Evolutionary conservation across 1,284 basidiomycete species (phyloP).

Genomic region (Microbotryum scabiosae): DNA sequence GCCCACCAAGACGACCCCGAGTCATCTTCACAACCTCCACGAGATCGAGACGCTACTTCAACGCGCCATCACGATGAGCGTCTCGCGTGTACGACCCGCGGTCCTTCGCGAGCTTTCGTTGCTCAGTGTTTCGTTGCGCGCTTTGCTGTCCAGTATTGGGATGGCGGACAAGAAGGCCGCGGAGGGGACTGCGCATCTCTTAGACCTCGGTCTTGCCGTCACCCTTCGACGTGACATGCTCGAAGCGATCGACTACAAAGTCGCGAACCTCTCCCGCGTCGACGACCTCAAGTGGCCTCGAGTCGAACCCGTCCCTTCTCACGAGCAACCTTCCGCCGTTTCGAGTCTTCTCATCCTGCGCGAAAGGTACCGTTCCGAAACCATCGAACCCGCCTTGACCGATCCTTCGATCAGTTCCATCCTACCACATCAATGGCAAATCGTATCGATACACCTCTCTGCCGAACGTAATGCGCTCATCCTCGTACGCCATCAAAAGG

Average conservation of each 20-base stretch:
- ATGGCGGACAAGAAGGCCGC: conserved; percentile 47
- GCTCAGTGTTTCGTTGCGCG: conserved; percentile 52
- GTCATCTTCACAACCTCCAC: conserved; percentile 18
- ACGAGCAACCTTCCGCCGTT: conserved; percentile 41
- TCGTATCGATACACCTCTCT: conserved; percentile 73
- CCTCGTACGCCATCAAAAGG: conserved; percentile 64
- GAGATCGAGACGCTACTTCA: conserved; percentile 24
- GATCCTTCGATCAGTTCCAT: conserved; percentile 33
- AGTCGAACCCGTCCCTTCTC: conserved; percentile 6
- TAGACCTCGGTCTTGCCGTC: conserved; percentile 62
- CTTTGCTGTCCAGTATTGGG: conserved; percentile 71
- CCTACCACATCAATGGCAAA: conserved; percentile 75
- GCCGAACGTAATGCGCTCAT: conserved; percentile 76
- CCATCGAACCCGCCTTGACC: conserved; percentile 41
- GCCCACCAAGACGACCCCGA: conserved; percentile 11
- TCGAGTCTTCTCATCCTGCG: conserved; percentile 45
- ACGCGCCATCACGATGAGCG: conserved; percentile 16
- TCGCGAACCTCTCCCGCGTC: conserved; percentile 41
- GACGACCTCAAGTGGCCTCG: conserved; percentile 30
- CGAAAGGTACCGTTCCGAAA: conserved; percentile 49
- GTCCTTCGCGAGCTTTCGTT: conserved; percentile 23
- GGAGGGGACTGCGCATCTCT: conserved; percentile 50
- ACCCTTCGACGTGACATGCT: conserved; percentile 64
- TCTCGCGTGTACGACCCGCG: conserved; percentile 14
- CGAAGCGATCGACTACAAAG: conserved; percentile 46